Base-by-base conservation (phyloP, 2,329 filamentous ascomycete species). In the Claviceps purpurea region DNA sequence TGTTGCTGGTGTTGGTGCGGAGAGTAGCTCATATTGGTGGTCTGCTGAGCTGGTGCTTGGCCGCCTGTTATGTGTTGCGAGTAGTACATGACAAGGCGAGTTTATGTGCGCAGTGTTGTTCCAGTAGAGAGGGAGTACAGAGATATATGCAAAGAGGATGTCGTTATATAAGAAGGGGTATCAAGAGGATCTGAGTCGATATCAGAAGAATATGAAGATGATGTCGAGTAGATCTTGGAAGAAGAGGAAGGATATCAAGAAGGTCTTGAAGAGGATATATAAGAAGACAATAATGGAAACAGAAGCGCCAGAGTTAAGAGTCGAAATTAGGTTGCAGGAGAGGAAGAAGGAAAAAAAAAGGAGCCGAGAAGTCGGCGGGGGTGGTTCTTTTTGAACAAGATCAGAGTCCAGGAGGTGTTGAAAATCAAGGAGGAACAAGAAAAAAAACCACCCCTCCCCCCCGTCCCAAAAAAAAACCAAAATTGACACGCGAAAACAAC, bases 61-160 rank as follows among this genome's bases (percentile, higher is more conserved):
- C 84, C 84, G 59, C 83, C 79, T 61, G 87, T 86, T 74, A 94
- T 84, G 69, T 93, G 87, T 61, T 79, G 73, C 65, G 84, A 78
- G 64, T 93, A 89, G 68, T 95, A 93, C 83, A 94, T 87, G n/a
- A 16, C 43, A 26, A 30, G 43, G 24, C 43, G 16, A 34, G 30
- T 34, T 34, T 34, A 34, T 34, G 30, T 34, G 30, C 30, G 30
- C 30, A 34, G 30, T 11, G 4, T 11, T 34, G 10, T 34, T 34
- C 30, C 30, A 34, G 30, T 34, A 34, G 30, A 30, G 8, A 34
- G 30, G 30, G 24, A 8, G 30, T 34, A 24, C 24, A 11, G 24
- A 20, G 14, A 22, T 22, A 44, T 11, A 44, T 34, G 30, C 30
- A 34, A 34, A 34, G 30, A 34, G 30, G 30, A 34, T 34, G 30